Conservation (phyloP, 1,139 yeast species). For the Taphrina confusa region DNA sequence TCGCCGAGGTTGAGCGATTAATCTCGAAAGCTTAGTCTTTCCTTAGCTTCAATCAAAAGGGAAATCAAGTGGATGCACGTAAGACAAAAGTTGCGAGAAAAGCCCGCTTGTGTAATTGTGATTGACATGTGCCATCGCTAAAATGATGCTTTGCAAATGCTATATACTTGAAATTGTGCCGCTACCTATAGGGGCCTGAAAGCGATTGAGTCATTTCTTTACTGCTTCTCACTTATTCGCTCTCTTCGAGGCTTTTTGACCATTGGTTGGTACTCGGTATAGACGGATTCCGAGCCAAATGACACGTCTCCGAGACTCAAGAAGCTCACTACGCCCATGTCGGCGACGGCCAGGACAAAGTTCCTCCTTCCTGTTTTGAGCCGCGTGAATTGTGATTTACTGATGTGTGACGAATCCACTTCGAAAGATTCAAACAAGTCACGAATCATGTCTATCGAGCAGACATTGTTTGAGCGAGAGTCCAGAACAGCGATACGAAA, state of each 20-base stretch:
- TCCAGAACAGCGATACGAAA: slow-evolving; percentile 67
- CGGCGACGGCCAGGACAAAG: slow-evolving; percentile 34
- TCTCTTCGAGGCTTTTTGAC: neutral
- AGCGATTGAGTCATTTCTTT: no score
- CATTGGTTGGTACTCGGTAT: slow-evolving; percentile 7
- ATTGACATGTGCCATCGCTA: no score
- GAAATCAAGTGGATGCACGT: no score
- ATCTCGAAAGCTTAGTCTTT: slow-evolving; percentile 27
- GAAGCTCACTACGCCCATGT: slow-evolving; percentile 35
- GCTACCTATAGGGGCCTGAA: no score
- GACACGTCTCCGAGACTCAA: slow-evolving; percentile 31
- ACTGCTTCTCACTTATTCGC: no score
- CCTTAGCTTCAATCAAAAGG: no score
- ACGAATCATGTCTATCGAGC: slow-evolving; percentile 10
- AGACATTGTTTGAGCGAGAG: slow-evolving; percentile 20
- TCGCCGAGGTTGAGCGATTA: slow-evolving; percentile 73
- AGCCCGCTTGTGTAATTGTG: no score
- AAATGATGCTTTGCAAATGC: no score
- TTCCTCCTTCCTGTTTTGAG: slow-evolving; percentile 30
- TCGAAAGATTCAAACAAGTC: slow-evolving; percentile 17
- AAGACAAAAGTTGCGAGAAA: no score
- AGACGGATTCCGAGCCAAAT: slow-evolving; percentile 2
- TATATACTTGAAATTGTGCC: no score
- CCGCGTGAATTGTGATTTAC: slow-evolving; percentile 13
- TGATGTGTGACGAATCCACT: neutral